Evolutionary conservation across 495 filamentous ascomycete genomes (phyloP), one percentile per base, ranked within the genome.

Genomic region (Aspergillus bertholletiae): DNA sequence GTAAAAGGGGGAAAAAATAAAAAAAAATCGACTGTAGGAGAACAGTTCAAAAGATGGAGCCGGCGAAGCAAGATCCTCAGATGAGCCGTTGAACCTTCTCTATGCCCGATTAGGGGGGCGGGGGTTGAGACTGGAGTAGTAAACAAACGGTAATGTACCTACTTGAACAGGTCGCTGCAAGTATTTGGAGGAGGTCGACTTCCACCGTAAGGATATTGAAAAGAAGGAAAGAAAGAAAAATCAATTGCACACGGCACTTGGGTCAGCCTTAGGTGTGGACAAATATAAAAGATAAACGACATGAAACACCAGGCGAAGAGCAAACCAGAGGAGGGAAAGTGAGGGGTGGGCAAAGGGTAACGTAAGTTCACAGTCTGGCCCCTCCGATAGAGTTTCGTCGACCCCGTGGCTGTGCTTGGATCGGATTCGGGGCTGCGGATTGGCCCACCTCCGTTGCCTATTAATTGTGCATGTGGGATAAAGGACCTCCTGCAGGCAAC

Each of bases 311-410:
- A 5, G 39, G 18, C 11, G 20, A 35, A n/a, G 17, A 11, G 27
- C 17, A 54, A 45, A 17, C 12, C 13, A 15, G 35, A 18, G n/a
- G n/a, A 26, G 41, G 52, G 4, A 28, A 28, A 4, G 26, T 28
- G n/a, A n/a, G n/a, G n/a, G n/a, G n/a, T 37, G 20, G 30, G 43
- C 27, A 34, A 12, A 11, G 50, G 43, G 24, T 17, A 24, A 24
- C 21, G 43, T 46, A 44, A 35, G 43, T 43, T 21, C 28, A 35
- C 35, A 54, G 53, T 40, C 53, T 49, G 24, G 46, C 39, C 28
- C 27, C 23, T 23, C 30, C 24, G 48, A 51, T 56, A 56, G 54
- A 57, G 43, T 57, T 57, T 30, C 44, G 46, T 41, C 44, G 22
- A 7, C 7, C 20, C 18, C 7, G 39, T 43, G 39, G 39, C 39